Percentiles rank a stretch among this genome's conserved stretches.
Evolutionary conservation across 2,329 filamentous ascomycete genomes (phyloP).

Genomic region (Colletotrichum horii): DNA sequence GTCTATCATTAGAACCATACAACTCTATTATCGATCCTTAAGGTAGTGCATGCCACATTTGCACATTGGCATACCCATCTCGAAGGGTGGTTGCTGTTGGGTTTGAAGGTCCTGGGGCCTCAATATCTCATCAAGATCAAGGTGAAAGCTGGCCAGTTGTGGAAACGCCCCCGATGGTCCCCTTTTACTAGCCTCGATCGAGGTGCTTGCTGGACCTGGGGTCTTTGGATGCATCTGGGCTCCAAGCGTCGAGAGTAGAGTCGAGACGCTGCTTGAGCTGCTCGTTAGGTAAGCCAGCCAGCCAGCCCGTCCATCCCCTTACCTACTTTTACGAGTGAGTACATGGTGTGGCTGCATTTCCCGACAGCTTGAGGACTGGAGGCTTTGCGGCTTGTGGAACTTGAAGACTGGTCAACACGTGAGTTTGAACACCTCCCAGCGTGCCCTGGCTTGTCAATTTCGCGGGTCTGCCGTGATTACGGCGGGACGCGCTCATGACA

Average conservation of each 20-base stretch:
- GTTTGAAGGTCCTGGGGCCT: background rate
- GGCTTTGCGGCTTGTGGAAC: background rate
- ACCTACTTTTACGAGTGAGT: background rate
- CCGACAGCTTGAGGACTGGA: background rate
- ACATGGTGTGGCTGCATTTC: background rate
- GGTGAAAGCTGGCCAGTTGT: background rate
- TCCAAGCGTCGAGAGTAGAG: background rate
- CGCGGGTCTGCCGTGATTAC: conserved; percentile 3
- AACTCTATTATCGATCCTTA: background rate
- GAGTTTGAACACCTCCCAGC: background rate
- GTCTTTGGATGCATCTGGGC: background rate
- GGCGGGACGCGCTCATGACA: background rate
- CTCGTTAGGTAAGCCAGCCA: background rate
- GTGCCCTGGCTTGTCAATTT: conserved; percentile 10
- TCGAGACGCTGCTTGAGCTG: background rate
- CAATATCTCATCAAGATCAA: background rate
- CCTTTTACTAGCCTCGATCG: background rate
- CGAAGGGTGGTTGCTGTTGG: background rate
- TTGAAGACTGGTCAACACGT: background rate
- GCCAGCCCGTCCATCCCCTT: background rate
- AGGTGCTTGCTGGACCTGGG: background rate
- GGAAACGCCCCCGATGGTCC: background rate
- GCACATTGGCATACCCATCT: background rate
- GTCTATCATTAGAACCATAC: background rate
- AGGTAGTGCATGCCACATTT: background rate